Evolutionary conservation across 2,329 filamentous ascomycete genomes (phyloP).

Genomic region (Paraphaeosphaeria sporulosa): DNA sequence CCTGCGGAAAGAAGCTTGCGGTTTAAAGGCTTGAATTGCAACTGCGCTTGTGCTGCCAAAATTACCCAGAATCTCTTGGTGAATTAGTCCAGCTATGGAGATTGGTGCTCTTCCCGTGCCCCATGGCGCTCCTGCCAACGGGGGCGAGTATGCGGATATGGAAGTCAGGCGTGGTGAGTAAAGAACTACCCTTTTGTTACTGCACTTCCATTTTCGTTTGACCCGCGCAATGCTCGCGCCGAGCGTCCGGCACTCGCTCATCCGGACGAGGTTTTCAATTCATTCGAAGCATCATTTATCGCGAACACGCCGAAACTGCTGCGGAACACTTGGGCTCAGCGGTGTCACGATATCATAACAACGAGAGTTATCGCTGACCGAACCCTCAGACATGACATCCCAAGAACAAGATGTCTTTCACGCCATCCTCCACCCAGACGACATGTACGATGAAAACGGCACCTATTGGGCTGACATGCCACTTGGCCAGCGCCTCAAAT

Average conservation of each 20-base stretch:
- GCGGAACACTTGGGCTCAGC: not conserved
- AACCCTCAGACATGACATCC: conserved; percentile 58
- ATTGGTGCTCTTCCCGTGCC: conserved; percentile 6
- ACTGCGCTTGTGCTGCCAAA: not conserved
- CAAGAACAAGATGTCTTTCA: conserved; percentile 73
- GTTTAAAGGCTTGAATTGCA: conserved; percentile 8
- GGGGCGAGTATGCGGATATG: conserved; percentile 1
- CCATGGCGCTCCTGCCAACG: conserved; percentile 6
- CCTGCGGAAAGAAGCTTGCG: not conserved
- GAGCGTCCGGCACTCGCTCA: not conserved
- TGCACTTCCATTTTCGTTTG: not conserved
- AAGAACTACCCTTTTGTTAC: not conserved
- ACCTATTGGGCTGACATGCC: conserved; percentile 93
- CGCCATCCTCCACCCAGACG: conserved; percentile 83
- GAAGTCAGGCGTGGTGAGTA: conserved; percentile 11
- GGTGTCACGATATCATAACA: not conserved
- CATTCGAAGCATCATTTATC: not conserved
- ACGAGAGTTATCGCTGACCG: conserved; percentile 26
- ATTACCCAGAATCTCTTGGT: not conserved
- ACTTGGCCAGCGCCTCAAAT: conserved; percentile 71
- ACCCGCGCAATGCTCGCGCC: conserved; percentile 13
- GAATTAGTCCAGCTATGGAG: conserved; percentile 2
- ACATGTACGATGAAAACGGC: conserved; percentile 82
- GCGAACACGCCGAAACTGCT: not conserved
- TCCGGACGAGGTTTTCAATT: too few relatives aligned